phyloP scores from a whole-genome alignment of 1,139 yeast genomes.

The Nakaseomyces glabratus region DNA sequence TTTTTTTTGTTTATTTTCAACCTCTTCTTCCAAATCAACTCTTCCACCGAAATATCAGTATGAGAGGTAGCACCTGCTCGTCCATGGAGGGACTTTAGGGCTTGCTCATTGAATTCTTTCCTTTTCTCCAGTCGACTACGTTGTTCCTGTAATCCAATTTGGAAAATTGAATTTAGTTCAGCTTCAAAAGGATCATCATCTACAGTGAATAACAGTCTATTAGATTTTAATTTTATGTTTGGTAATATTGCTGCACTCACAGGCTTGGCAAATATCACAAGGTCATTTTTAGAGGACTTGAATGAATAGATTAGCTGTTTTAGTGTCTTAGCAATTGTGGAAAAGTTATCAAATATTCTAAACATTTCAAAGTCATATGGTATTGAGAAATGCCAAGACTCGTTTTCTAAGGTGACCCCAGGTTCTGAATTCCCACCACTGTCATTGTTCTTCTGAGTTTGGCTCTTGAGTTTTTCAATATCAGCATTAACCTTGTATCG shows the following conservation, averaged over 20 bases:
- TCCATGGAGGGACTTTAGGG: constrained; percentile 18
- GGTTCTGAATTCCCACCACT: constrained; percentile 39
- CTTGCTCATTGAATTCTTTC: constrained; percentile 40
- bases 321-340: constrained; percentile 44
- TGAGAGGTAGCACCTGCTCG: constrained; percentile 7
- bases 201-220: constrained; percentile 41
- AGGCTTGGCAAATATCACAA: constrained; percentile 33
- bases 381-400: constrained; percentile 33
- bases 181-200: constrained; percentile 90
- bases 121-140: constrained; percentile 51
- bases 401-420: constrained; percentile 32
- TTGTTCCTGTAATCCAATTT: constrained; percentile 69
- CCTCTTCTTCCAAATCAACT: constrained; percentile 8
- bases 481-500: constrained; percentile 29
- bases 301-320: constrained; percentile 47
- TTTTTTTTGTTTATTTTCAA: constrained; percentile 8
- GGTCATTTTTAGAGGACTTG: constrained; percentile 33
- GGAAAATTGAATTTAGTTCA: constrained; percentile 65
- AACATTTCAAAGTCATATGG: constrained; percentile 50
- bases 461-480: constrained; percentile 25
- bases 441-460: constrained; percentile 26
- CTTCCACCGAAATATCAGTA: constrained; percentile 9
- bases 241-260: constrained; percentile 41
- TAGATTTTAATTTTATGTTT: constrained; percentile 38
- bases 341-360: constrained; percentile 51